Evolutionary conservation across 495 filamentous ascomycete species (phyloP).

Genomic region (Aspergillus sparsus): DNA sequence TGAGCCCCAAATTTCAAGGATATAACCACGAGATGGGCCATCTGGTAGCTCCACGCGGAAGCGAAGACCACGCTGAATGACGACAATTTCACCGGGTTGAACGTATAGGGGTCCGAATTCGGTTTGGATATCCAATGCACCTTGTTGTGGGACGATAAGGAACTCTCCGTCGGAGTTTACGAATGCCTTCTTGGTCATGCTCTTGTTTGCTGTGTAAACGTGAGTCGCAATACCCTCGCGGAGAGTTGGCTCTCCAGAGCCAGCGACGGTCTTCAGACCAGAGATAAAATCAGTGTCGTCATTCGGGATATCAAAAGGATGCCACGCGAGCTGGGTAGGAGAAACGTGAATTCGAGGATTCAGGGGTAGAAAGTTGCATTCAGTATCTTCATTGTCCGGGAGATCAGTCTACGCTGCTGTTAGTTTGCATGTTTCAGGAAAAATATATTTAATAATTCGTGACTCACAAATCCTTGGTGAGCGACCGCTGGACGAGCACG

Average conservation of each 20-base stretch:
- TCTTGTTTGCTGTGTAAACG: constrained; percentile 47
- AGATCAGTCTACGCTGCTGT: constrained; percentile 40
- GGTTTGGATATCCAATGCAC: constrained; percentile 51
- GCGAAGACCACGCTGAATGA: constrained; percentile 50
- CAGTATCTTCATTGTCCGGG: constrained; percentile 48
- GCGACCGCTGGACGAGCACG: constrained; percentile 51
- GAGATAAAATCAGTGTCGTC: constrained; percentile 45
- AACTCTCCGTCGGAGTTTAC: constrained; percentile 55
- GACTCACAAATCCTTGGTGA: constrained; percentile 51
- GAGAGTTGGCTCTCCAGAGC: constrained; percentile 51
- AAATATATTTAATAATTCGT: neutral
- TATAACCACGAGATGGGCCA: constrained; percentile 50
- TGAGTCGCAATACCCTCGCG: constrained; percentile 51
- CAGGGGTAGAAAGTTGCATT: constrained; percentile 49
- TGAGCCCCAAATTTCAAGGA: constrained; percentile 51
- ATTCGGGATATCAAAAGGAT: constrained; percentile 47
- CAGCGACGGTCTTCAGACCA: constrained; percentile 52
- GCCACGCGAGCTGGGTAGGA: constrained; percentile 52
- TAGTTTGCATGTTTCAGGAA: constrained; percentile 7
- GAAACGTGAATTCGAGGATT: constrained; percentile 64
- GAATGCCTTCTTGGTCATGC: constrained; percentile 48
- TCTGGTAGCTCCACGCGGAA: constrained; percentile 50
- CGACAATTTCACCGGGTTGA: constrained; percentile 49
- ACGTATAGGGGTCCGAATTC: constrained; percentile 51
- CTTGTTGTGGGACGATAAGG: constrained; percentile 50